Evolutionary conservation across 2,329 filamentous ascomycete genomes (phyloP).

Genomic region (Mycogone perniciosa): DNA sequence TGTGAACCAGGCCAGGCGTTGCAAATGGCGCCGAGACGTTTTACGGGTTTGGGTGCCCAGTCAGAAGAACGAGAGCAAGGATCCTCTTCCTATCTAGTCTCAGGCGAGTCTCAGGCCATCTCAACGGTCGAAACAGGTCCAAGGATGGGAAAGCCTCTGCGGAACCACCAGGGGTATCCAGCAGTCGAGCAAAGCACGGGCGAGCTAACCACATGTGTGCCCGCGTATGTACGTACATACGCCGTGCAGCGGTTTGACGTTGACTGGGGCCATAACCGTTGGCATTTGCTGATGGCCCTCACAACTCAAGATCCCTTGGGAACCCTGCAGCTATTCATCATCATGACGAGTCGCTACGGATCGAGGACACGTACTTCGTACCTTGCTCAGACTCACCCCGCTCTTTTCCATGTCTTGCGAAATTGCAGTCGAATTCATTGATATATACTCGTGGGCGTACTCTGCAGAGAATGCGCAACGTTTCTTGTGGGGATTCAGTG

Average conservation of each 20-base stretch:
- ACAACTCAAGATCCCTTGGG: background rate
- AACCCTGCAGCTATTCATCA: background rate
- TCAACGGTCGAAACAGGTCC: constrained; percentile 1
- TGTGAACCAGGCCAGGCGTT: background rate
- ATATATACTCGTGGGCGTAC: no score
- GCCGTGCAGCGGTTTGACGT: background rate
- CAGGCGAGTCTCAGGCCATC: constrained; percentile 3
- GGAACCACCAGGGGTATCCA: constrained; percentile 1
- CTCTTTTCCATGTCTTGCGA: no score
- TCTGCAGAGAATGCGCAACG: no score
- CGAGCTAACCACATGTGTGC: background rate
- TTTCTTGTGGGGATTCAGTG: no score
- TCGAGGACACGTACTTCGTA: no score
- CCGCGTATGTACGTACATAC: background rate
- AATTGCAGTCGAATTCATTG: no score
- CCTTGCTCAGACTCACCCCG: no score
- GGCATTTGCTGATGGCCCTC: background rate
- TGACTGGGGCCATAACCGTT: background rate
- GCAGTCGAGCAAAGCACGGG: background rate
- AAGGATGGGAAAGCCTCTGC: background rate
- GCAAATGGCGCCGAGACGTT: background rate
- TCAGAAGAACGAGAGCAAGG: background rate
- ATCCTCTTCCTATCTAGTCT: background rate
- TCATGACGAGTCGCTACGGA: background rate
- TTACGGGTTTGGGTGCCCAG: background rate